Conservation (phyloP, 306 rosid species). For the Prunus campanulata region DNA sequence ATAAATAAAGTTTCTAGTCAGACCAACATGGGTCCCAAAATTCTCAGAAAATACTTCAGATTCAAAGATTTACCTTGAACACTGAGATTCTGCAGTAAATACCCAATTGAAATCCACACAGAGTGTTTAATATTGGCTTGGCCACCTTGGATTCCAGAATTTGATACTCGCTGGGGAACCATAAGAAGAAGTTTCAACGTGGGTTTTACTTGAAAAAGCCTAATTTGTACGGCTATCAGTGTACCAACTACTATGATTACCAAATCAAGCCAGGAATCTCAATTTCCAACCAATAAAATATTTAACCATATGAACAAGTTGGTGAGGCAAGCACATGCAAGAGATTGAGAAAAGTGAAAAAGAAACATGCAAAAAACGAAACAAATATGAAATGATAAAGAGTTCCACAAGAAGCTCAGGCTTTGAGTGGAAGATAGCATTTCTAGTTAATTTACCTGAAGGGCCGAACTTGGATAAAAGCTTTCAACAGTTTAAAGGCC, state of each 20-base stretch:
- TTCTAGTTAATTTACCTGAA: conserved; percentile 10
- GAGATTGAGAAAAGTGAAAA: conserved; percentile 13
- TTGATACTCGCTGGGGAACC: conserved; percentile 31
- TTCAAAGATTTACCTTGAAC: conserved; percentile 24
- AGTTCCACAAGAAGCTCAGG: neutral
- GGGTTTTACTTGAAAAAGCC: conserved; percentile 5
- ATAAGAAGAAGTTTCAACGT: conserved; percentile 16
- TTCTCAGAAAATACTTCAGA: conserved; percentile 16
- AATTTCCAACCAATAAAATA: conserved; percentile 20
- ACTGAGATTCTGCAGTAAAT: conserved; percentile 28
- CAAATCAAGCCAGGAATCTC: conserved; percentile 20
- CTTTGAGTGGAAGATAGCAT: conserved; percentile 2
- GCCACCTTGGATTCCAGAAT: conserved; percentile 23
- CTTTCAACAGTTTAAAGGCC: neutral
- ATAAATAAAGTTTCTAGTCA: neutral
- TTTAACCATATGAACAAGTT: conserved; percentile 24
- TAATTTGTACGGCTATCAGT: conserved; percentile 1
- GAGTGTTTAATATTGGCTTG: conserved; percentile 3
- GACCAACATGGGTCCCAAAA: conserved; percentile 14
- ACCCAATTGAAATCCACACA: conserved; percentile 10
- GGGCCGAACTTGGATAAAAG: neutral
- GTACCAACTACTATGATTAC: conserved; percentile 1
- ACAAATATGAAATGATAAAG: conserved; percentile 3
- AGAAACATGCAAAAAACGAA: neutral
- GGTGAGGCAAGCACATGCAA: conserved; percentile 39